Conservation (phyloP, 1,139 yeast genomes). For the Trichomonascaceae sp. region DNA sequence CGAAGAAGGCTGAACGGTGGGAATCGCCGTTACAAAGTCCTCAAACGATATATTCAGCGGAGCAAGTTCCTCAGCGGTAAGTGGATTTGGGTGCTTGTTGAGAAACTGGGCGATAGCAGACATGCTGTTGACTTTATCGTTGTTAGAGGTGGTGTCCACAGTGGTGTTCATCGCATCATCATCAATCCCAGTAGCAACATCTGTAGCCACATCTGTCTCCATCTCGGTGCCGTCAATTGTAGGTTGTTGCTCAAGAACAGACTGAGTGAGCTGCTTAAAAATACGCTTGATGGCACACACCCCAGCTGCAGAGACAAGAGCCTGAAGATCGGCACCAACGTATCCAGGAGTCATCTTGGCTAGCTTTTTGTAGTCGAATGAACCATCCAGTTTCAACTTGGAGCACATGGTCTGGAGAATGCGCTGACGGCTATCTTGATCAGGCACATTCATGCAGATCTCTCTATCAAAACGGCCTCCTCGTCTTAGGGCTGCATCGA, state of each 20-base stretch:
- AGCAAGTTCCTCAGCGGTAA: slow-evolving; percentile 58
- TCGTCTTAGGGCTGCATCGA: slow-evolving; percentile 90
- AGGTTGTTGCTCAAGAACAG: slow-evolving; percentile 1
- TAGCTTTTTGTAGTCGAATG: slow-evolving; percentile 54
- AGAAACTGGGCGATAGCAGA: slow-evolving; percentile 33
- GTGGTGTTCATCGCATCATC: slow-evolving; percentile 26
- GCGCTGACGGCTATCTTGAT: slow-evolving; percentile 66
- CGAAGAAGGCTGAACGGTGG: slow-evolving; percentile 93
- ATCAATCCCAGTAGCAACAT: slow-evolving; percentile 19
- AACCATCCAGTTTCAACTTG: slow-evolving; percentile 50
- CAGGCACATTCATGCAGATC: slow-evolving; percentile 85
- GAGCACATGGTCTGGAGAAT: slow-evolving; percentile 58
- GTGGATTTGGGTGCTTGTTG: slow-evolving; percentile 61
- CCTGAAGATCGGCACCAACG: slow-evolving; percentile 95
- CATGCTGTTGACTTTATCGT: slow-evolving; percentile 5
- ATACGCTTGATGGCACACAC: slow-evolving; percentile 88
- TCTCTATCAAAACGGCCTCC: slow-evolving; percentile 97
- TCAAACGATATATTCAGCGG: slow-evolving; percentile 62
- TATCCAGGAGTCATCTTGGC: slow-evolving; percentile 96
- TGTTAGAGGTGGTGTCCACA: slow-evolving; percentile 1
- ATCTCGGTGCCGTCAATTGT: slow-evolving; percentile 30
- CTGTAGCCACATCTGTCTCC: slow-evolving; percentile 8
- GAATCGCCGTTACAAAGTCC: slow-evolving; percentile 76
- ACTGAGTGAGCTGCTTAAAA: slow-evolving; percentile 29
- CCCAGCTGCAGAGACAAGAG: slow-evolving; percentile 92